Base-by-base conservation (phyloP, 352 stramenopile species). In the Peronospora belbahrii region DNA sequence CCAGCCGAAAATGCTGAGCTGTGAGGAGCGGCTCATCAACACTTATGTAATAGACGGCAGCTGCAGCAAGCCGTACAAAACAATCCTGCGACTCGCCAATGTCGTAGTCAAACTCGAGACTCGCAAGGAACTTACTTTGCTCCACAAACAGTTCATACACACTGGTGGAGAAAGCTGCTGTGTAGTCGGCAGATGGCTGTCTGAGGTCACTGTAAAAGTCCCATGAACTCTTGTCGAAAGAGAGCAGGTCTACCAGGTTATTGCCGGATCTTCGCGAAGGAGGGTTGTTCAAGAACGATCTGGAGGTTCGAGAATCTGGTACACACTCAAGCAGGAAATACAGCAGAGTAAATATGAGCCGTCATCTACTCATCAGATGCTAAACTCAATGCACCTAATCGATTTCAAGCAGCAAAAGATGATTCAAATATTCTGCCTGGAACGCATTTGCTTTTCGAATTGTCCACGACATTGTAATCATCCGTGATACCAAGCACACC, bases 361-460 rank as follows among this genome's bases (percentile, higher is more conserved):
- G n/a, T n/a, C n/a, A n/a, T n/a, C n/a, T n/a, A n/a, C 4, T 13
- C 2, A 25, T 11, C 3, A 17, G 11, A 33, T 1, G 11, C 15
- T 15, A 11, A 33, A 11, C n/a, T 9, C 11, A 9, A 11, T 28
- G 24, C 28, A 33, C 4, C 28, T 5, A 23, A n/a, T 8, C 14
- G n/a, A 3, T 23, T 34, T 18, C 9, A 19, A n/a, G n/a, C n/a
- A 4, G 7, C 15, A 22, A 39, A 28, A 28, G 11, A 22, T 7
- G 6, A 11, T 8, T 25, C 6, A 10, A 39, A 20, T n/a, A n/a
- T 31, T 15, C 10, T 55, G 86, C 76, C 77, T 60, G 14, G 78
- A 89, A 9, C 74, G 78, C 17, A 93, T 78, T 38, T 78, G 72
- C 39, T 90, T 89, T 54, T 93, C 81, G 90, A 51, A 42, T 85